A percentile compares a stretch with the other conserved stretches of the same genome.
These are phyloP conservation scores for carrot (Daucus carota) DNA, from an alignment of 129 eudicot species.

Conservation along the genomic window DNA sequence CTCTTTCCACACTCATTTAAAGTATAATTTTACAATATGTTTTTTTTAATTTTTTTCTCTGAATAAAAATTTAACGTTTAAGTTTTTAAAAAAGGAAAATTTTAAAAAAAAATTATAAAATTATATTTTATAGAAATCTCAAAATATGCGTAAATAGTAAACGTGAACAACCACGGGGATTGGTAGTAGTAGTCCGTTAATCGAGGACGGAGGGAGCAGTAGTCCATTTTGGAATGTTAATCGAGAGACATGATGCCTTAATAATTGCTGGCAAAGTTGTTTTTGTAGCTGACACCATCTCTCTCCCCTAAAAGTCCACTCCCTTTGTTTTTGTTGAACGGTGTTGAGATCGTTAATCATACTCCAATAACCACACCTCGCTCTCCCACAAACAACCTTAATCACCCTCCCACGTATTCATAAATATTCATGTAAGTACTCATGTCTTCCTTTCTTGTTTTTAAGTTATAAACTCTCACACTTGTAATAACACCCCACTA, in stretches of 20 bases:
- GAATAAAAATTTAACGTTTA: too few species aligned
- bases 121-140: too few species aligned
- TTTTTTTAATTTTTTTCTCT: too few species aligned
- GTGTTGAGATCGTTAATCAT: constrained; percentile 8
- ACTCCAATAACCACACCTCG: not conserved
- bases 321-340: not conserved
- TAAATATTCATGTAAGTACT: not conserved
- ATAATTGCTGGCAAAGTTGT: constrained; percentile 3
- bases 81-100: too few species aligned
- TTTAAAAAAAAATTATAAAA: too few species aligned
- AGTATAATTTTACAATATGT: too few species aligned
- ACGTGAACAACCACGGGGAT: too few species aligned
- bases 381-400: not conserved
- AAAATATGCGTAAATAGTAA: too few species aligned
- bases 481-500: not conserved
- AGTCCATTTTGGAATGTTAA: too few species aligned
- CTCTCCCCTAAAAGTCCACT: not conserved
- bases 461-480: not conserved
- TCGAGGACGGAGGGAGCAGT: too few species aligned
- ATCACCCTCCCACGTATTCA: not conserved
- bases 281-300: not conserved
- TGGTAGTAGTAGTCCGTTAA: too few species aligned
- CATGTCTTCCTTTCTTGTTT: not conserved
- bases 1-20: too few species aligned
- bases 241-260: not conserved